Evolutionary conservation across 2,329 filamentous ascomycete genomes (phyloP).

Genomic region (Tetracladium maxilliforme): DNA sequence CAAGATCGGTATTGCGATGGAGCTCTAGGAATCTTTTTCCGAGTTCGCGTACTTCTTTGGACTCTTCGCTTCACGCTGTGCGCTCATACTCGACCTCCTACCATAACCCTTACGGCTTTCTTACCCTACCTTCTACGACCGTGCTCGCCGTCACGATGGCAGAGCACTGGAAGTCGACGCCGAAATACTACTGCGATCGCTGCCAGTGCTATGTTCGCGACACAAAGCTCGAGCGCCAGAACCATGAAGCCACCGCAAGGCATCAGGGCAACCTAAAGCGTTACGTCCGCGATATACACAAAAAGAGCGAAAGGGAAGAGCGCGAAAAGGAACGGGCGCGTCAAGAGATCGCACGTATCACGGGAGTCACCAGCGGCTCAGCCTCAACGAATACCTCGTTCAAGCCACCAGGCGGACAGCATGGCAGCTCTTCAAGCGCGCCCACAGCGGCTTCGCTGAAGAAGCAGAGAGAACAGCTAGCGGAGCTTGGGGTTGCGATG

Average conservation of each 20-base stretch:
- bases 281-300: conserved; percentile 78
- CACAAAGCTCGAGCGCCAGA: conserved; percentile 74
- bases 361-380: conserved; percentile 44
- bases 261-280: conserved; percentile 81
- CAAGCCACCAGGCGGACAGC: conserved; percentile 11
- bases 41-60: too few relatives aligned
- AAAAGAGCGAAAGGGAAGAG: conserved; percentile 65
- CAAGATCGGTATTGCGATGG: too few relatives aligned
- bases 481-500: conserved; percentile 71
- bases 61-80: too few relatives aligned
- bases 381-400: conserved; percentile 10
- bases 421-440: conserved; percentile 18
- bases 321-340: conserved; percentile 72
- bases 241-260: conserved; percentile 76
- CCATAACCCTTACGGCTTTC: too few relatives aligned
- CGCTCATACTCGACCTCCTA: too few relatives aligned
- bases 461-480: conserved; percentile 74
- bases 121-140: not conserved
- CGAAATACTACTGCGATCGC: conserved; percentile 97
- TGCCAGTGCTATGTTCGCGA: conserved; percentile 84
- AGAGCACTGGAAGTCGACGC: conserved; percentile 98
- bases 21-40: too few relatives aligned
- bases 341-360: conserved; percentile 73
- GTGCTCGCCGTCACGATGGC: conserved; percentile 67
- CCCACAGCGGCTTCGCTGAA: conserved; percentile 52